phyloP scores from a whole-genome alignment of 768 basidiomycete genomes.

The Exidia glandulosa region DNA sequence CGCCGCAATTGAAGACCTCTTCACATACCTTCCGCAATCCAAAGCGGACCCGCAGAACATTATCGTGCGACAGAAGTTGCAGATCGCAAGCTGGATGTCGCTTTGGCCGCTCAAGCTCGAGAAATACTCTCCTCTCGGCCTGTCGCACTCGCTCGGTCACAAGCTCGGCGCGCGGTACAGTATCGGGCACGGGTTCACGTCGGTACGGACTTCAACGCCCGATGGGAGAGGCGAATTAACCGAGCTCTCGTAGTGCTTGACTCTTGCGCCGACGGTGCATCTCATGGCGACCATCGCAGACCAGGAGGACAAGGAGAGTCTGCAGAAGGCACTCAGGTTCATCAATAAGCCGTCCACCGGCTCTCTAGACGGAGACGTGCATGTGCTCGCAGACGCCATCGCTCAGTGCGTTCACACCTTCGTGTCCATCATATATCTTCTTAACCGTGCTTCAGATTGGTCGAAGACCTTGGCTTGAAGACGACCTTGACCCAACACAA shows the following conservation, averaged over 20 bases:
- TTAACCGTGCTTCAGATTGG: conserved; percentile 33
- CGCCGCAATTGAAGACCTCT: conserved; percentile 57
- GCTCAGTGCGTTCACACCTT: conserved; percentile 32
- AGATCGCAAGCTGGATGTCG: conserved; percentile 74
- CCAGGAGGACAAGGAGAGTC: conserved; percentile 48
- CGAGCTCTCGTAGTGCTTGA: conserved; percentile 44
- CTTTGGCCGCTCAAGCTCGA: conserved; percentile 55
- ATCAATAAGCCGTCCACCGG: conserved; percentile 51
- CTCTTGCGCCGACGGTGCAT: conserved; percentile 51
- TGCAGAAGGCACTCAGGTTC: conserved; percentile 48
- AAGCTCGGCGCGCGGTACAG: conserved; percentile 59
- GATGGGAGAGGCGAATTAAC: not conserved
- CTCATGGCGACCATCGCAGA: conserved; percentile 48
- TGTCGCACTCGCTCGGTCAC: conserved; percentile 69
- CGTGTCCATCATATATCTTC: not conserved
- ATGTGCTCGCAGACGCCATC: conserved; percentile 41
- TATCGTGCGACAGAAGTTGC: conserved; percentile 53
- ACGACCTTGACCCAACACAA: conserved; percentile 49
- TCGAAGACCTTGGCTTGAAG: conserved; percentile 46
- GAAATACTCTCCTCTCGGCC: conserved; percentile 51
- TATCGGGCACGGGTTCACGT: conserved; percentile 77
- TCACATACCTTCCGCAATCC: conserved; percentile 57
- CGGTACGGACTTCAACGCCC: conserved; percentile 31
- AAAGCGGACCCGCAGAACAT: conserved; percentile 48
- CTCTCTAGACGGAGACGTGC: conserved; percentile 51